phyloP scores from a whole-genome alignment of 441 rosid genomes.

The Populus hybrid region DNA sequence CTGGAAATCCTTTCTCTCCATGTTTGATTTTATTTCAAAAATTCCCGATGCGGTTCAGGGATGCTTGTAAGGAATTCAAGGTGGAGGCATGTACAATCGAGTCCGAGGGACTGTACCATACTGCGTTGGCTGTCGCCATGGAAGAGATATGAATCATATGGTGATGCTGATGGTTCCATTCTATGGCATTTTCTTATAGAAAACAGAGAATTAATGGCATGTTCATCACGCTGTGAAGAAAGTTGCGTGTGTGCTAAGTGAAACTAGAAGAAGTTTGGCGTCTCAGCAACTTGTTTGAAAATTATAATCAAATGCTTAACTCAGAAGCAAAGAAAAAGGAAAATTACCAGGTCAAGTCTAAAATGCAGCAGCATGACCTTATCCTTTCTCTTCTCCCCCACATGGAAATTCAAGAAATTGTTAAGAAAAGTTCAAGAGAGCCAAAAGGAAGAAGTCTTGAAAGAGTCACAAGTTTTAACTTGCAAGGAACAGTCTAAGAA shows the following conservation, averaged over 20 bases:
- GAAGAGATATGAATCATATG: too few relatives aligned
- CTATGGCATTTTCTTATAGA: too few relatives aligned
- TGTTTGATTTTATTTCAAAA: not conserved
- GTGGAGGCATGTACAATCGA: not conserved
- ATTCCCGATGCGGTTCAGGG: not conserved
- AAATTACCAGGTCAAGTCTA: not conserved
- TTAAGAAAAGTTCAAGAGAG: not conserved
- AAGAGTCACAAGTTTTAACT: slow-evolving; percentile 17
- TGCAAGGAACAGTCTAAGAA: slow-evolving; percentile 20
- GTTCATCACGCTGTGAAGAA: not conserved
- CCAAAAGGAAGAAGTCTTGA: not conserved
- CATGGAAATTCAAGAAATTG: not conserved
- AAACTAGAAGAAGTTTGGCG: not conserved
- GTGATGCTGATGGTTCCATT: too few relatives aligned
- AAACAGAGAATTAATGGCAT: too few relatives aligned
- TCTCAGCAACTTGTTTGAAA: not conserved
- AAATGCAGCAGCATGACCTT: not conserved
- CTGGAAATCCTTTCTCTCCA: not conserved
- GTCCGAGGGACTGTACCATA: not conserved
- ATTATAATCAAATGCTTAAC: not conserved
- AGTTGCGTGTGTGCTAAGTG: not conserved
- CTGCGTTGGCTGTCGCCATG: not conserved
- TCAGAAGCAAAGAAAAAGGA: not conserved
- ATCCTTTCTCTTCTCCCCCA: not conserved
- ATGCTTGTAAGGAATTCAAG: not conserved